phyloP scores from a whole-genome alignment of 306 rosid species.

The Cicer yamashitae region DNA sequence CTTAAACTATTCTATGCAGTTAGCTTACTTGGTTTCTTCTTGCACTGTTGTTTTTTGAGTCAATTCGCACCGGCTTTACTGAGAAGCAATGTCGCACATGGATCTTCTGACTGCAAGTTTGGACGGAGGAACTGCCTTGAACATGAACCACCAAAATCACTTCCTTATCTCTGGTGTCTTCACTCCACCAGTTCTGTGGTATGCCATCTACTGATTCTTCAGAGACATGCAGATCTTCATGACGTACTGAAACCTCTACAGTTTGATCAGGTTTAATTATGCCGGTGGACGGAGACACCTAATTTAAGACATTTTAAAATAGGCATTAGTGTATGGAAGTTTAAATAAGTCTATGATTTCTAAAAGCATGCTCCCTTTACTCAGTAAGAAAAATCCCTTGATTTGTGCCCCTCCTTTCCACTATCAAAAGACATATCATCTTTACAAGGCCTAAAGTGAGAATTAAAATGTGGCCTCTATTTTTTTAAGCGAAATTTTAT shows the following conservation, averaged over 20 bases:
- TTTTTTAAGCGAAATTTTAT: too few relatives aligned
- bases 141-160: conserved; percentile 67
- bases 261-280: conserved; percentile 75
- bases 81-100: conserved; percentile 76
- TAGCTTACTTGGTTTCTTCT: conserved; percentile 55
- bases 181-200: conserved; percentile 86
- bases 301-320: conserved; percentile 33
- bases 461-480: too few relatives aligned
- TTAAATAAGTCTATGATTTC: conserved; percentile 30
- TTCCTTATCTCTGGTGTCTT: conserved; percentile 85
- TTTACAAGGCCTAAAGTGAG: background rate
- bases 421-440: background rate
- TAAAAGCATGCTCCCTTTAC: background rate
- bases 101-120: conserved; percentile 54
- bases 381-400: conserved; percentile 6
- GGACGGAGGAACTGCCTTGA: conserved; percentile 71
- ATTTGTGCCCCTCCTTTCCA: conserved; percentile 1
- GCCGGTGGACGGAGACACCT: conserved; percentile 88
- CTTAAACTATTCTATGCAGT: conserved; percentile 40
- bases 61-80: conserved; percentile 56
- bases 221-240: conserved; percentile 64
- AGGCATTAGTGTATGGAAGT: conserved; percentile 21
- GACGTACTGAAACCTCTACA: conserved; percentile 73
- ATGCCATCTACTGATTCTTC: conserved; percentile 80
- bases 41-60: conserved; percentile 62